Percentiles rank a stretch among this genome's conserved stretches.
Evolutionary conservation across 2,329 filamentous ascomycete genomes (phyloP).

Genomic region (Ophiostoma angusticollis): DNA sequence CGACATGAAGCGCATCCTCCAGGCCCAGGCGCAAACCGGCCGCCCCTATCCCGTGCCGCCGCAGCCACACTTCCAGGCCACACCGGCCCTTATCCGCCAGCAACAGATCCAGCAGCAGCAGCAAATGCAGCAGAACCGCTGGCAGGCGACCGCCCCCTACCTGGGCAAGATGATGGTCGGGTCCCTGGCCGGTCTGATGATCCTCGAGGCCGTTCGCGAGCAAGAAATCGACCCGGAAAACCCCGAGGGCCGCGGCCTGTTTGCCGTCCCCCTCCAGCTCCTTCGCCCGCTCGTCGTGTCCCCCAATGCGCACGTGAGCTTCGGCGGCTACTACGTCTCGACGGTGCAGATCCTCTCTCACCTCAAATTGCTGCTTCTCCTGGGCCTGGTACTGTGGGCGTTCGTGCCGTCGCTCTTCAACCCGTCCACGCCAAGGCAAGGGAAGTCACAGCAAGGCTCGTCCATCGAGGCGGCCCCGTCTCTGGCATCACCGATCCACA

Average conservation of each 20-base stretch:
- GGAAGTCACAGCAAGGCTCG: slow-evolving; percentile 26
- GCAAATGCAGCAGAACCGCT: slow-evolving; percentile 37
- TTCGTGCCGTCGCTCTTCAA: slow-evolving; percentile 42
- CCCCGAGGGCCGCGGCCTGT: slow-evolving; percentile 53
- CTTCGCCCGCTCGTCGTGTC: slow-evolving; percentile 33
- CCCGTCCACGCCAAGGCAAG: slow-evolving; percentile 39
- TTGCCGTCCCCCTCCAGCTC: slow-evolving; percentile 45
- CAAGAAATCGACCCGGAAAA: slow-evolving; percentile 52
- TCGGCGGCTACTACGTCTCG: slow-evolving; percentile 41
- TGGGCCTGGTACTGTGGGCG: slow-evolving; percentile 42
- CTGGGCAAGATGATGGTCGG: slow-evolving; percentile 81
- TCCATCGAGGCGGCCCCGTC: slow-evolving; percentile 49
- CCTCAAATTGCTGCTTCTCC: slow-evolving; percentile 38
- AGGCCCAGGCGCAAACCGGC: slow-evolving; percentile 41
- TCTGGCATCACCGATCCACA: slow-evolving; percentile 68
- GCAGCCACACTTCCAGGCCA: slow-evolving; percentile 26
- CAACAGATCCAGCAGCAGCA: slow-evolving; percentile 43
- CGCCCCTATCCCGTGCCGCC: slow-evolving; percentile 37
- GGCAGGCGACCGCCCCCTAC: slow-evolving; percentile 42
- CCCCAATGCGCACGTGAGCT: slow-evolving; percentile 31
- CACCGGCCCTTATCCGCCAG: slow-evolving; percentile 36
- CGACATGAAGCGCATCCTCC: slow-evolving; percentile 49
- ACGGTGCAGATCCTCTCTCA: slow-evolving; percentile 33
- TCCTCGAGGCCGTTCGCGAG: slow-evolving; percentile 66
- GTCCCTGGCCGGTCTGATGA: slow-evolving; percentile 82